Conservation (phyloP, 2,329 filamentous ascomycete genomes). For the Microsporum canis region DNA sequence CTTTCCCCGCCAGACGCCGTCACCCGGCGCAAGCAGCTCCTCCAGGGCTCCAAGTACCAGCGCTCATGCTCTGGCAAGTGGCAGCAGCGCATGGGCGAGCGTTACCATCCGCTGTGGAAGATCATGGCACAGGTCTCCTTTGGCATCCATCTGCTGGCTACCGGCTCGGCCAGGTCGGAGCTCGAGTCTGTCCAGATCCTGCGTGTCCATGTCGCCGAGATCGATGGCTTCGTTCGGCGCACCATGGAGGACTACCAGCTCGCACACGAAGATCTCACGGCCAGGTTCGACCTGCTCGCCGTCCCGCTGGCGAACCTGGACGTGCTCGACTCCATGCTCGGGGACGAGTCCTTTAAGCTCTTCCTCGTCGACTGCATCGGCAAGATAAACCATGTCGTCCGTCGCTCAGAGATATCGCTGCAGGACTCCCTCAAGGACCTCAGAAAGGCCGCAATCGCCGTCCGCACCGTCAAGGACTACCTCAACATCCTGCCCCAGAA, state of each 20-base stretch:
- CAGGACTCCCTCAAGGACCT: constrained; percentile 71
- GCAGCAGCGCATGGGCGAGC: constrained; percentile 63
- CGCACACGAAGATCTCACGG: constrained; percentile 65
- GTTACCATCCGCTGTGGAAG: constrained; percentile 80
- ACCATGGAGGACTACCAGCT: constrained; percentile 74
- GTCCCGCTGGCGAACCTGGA: constrained; percentile 71
- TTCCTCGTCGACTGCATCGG: constrained; percentile 81
- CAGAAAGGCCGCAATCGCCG: constrained; percentile 62
- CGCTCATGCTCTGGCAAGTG: constrained; percentile 62
- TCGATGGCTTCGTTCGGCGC: constrained; percentile 80
- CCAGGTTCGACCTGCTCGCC: constrained; percentile 67
- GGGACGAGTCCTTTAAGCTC: constrained; percentile 68
- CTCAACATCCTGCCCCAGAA: constrained; percentile 37
- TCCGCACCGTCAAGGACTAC: constrained; percentile 65
- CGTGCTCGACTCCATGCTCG: constrained; percentile 77
- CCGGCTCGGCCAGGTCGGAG: constrained; percentile 78
- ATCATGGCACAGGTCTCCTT: constrained; percentile 87
- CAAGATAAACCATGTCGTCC: constrained; percentile 78
- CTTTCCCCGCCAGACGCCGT: constrained; percentile 30
- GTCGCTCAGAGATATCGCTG: constrained; percentile 64
- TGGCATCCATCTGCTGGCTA: constrained; percentile 76
- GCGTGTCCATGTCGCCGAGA: constrained; percentile 83
- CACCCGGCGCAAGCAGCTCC: constrained; percentile 51
- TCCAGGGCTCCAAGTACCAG: constrained; percentile 58
- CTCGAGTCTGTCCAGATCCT: constrained; percentile 79